Conservation (phyloP, 345 rosid genomes). For the Eutrema heterophyllum region DNA sequence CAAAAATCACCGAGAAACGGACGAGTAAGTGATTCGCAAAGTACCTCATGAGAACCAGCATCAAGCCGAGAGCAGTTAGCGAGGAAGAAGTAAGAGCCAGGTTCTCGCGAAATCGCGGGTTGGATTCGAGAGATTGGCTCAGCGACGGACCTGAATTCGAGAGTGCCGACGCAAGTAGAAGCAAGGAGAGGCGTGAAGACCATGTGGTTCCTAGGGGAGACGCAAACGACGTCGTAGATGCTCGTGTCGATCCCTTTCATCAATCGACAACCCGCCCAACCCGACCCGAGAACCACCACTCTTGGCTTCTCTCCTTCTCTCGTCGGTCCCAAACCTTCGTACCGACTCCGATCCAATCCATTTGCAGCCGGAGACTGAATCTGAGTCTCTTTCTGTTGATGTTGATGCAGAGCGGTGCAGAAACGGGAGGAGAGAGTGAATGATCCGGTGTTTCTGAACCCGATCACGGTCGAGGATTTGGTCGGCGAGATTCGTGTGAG, state of each 20-base stretch:
- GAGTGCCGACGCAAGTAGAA: constrained; percentile 95
- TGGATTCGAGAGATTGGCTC: constrained; percentile 84
- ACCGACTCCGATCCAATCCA: background rate
- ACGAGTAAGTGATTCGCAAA: background rate
- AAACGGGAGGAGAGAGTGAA: constrained; percentile 34
- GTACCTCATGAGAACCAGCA: constrained; percentile 54
- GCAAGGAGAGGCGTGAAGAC: constrained; percentile 88
- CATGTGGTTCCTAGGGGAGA: constrained; percentile 89
- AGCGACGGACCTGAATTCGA: constrained; percentile 91
- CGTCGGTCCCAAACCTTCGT: constrained; percentile 56
- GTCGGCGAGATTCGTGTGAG: constrained; percentile 26
- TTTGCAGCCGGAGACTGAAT: background rate
- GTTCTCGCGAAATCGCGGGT: constrained; percentile 72
- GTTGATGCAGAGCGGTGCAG: constrained; percentile 20
- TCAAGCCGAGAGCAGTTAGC: constrained; percentile 64
- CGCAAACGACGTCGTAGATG: constrained; percentile 74
- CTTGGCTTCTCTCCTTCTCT: constrained; percentile 60
- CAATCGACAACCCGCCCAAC: constrained; percentile 92
- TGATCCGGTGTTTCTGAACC: background rate
- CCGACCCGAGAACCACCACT: constrained; percentile 82
- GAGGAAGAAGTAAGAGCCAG: constrained; percentile 72
- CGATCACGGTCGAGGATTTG: constrained; percentile 3
- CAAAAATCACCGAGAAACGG: too few relatives aligned
- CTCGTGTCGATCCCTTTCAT: constrained; percentile 77
- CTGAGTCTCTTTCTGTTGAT: background rate